Base-by-base conservation (phyloP, 2,329 filamentous ascomycete genomes). In the Arachnomyces sp. region DNA sequence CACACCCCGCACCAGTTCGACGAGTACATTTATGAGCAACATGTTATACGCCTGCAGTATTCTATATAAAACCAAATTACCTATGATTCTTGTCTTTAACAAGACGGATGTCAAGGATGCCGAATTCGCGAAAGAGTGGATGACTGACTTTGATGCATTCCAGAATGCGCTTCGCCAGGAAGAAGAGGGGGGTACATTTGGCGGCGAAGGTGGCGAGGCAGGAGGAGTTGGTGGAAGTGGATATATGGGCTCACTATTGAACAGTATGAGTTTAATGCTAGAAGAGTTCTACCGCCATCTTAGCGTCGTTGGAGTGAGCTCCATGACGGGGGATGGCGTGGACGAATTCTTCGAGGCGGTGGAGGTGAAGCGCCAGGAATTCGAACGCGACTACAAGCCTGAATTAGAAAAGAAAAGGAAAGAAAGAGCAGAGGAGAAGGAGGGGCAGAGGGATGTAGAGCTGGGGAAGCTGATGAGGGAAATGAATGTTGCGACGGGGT, bases 41-140 rank as follows among this genome's bases (percentile, higher is more conserved):
- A 98, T 98, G 92, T 80, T 98, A 32, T 98, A 98, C 64, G 92
- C 92, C 15, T 96, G 92, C 72, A 94, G 85, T 44, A 98, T 98
- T 49, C 76, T 98, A 12, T 98, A 98, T 76, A 96, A 96, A 71
- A 96, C 90, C 2, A 94, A 94, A 61, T 73, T 98, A 0, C 92
- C 92, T 16, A 98, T 98, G 92, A 93, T 98, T 39, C 70, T 98
- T 6, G 92, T 98, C 8, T 96, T 98, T 73, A 98, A 98, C 72
- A 98, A 98, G 70, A 95, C 89, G 0, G 92, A 98, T 56, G 87
- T 94, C 31, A 87, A 94, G 61, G 84, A 93, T 55, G 86, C 88
- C 0, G 76, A 77, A 17, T 94, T 94, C 56, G 92, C 89, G 1
- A 92, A 90, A 66, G 88, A 96, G 59, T 98, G 93, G 92, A 98